Conservation (phyloP, 2,329 filamentous ascomycete genomes). For the Pseudogymnoascus sp. region DNA sequence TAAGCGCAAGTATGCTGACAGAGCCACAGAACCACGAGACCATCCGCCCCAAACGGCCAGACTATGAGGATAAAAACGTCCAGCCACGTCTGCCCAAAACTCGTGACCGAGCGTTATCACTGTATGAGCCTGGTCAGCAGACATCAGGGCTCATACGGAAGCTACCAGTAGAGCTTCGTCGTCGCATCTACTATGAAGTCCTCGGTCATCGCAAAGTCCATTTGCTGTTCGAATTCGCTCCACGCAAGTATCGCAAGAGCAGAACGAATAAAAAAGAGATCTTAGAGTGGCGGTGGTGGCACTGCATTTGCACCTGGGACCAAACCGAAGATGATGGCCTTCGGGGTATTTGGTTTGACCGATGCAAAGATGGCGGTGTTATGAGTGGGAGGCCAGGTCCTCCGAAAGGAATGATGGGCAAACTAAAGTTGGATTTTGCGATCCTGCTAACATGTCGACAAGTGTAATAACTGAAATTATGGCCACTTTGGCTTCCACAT, state of each 20-base stretch:
- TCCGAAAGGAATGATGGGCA: slow-evolving; percentile 15
- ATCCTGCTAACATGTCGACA: slow-evolving; percentile 18
- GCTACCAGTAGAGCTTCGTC: slow-evolving; percentile 18
- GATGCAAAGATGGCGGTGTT: slow-evolving; percentile 13
- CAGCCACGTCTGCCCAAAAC: slow-evolving; percentile 4
- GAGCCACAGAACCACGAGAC: not conserved
- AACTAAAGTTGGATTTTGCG: slow-evolving; percentile 18
- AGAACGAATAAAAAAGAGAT: slow-evolving; percentile 15
- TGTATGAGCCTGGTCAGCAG: not conserved
- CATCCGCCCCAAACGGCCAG: not conserved
- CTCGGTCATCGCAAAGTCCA: slow-evolving; percentile 14
- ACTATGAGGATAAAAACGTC: not conserved
- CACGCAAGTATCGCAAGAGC: slow-evolving; percentile 13
- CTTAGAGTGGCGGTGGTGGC: slow-evolving; percentile 18
- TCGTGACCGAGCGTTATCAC: not conserved
- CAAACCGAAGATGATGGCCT: slow-evolving; percentile 14
- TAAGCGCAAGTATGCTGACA: not conserved
- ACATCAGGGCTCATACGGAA: slow-evolving; percentile 11
- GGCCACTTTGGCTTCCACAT: not conserved
- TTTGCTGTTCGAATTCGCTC: not conserved
- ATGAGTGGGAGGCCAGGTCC: slow-evolving; percentile 7
- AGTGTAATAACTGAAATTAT: slow-evolving; percentile 11
- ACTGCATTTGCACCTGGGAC: slow-evolving; percentile 16
- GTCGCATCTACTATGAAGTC: slow-evolving; percentile 19
- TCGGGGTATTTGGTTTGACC: slow-evolving; percentile 17